Percentiles rank a stretch among this genome's conserved stretches.
Evolutionary conservation across 768 basidiomycete species (phyloP).

Genomic region (Neoboletus brunneissimus): DNA sequence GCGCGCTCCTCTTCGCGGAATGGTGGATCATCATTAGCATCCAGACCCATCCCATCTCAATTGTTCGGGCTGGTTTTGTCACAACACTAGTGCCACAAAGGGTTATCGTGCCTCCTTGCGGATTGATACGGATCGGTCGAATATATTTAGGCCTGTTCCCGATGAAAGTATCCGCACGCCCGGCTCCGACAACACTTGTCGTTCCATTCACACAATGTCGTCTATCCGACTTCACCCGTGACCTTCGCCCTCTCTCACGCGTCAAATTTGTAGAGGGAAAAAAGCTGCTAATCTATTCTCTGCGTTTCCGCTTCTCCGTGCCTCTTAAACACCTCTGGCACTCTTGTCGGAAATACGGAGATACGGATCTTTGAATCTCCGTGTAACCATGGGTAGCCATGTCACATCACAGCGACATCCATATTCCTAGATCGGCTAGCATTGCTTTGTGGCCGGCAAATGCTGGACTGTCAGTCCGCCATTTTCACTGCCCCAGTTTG

Average conservation of each 20-base stretch:
- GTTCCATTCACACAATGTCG: neutral
- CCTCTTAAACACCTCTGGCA: neutral
- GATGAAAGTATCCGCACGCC: neutral
- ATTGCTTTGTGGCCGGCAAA: neutral
- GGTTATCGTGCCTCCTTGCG: neutral
- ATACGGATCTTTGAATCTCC: neutral
- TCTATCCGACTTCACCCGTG: constrained; percentile 7
- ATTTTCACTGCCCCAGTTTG: neutral
- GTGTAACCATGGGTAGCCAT: neutral
- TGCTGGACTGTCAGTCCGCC: neutral
- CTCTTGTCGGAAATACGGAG: neutral
- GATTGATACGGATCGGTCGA: neutral
- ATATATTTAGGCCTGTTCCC: neutral
- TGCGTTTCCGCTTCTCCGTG: neutral
- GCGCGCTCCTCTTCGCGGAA: neutral
- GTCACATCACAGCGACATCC: neutral
- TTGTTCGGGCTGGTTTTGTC: neutral
- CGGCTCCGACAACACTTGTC: neutral
- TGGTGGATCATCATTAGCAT: neutral
- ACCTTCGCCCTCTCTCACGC: neutral
- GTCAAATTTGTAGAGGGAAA: neutral
- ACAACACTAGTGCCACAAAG: neutral
- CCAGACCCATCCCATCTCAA: neutral
- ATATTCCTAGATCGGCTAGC: neutral
- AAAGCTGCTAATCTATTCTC: neutral